Conservation (phyloP, 2,329 filamentous ascomycete species). For the Apiospora arundinis region DNA sequence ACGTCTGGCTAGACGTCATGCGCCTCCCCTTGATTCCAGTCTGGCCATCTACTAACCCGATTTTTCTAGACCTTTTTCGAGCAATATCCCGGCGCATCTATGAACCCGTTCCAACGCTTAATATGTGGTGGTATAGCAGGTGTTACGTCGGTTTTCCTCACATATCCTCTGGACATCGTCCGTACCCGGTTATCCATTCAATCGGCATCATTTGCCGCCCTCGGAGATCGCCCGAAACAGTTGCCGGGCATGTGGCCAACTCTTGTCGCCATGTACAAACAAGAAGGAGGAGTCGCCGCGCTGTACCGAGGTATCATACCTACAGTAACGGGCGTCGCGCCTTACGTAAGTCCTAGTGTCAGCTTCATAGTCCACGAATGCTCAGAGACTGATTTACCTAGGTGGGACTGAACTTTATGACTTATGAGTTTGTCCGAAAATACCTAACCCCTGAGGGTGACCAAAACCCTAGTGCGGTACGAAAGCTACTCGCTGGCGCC, state of each 20-base stretch:
- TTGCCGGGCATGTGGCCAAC: constrained; percentile 94
- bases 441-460: constrained; percentile 88
- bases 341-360: constrained; percentile 68
- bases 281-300: constrained; percentile 82
- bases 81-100: constrained; percentile 72
- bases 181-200: constrained; percentile 96
- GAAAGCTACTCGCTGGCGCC: constrained; percentile 89
- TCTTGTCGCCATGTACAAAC: constrained; percentile 83
- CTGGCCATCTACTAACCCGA: not conserved
- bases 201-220: constrained; percentile 88
- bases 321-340: constrained; percentile 92
- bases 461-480: constrained; percentile 76
- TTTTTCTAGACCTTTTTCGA: constrained; percentile 73
- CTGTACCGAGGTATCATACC: constrained; percentile 95
- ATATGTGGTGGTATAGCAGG: constrained; percentile 91
- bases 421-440: constrained; percentile 87
- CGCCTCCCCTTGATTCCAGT: not conserved
- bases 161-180: constrained; percentile 97
- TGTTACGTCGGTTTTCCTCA: constrained; percentile 93
- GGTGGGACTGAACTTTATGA: constrained; percentile 98
- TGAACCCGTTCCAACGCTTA: constrained; percentile 77
- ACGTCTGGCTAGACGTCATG: constrained; percentile 43
- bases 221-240: constrained; percentile 68
- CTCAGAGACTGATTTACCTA: constrained; percentile 41
- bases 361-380: constrained; percentile 22